Percentiles rank a stretch among this genome's conserved stretches.
These are phyloP conservation scores for Diaporthe ampelina DNA, from an alignment of 2,329 filamentous ascomycete genomes.

Conservation along the genomic window DNA sequence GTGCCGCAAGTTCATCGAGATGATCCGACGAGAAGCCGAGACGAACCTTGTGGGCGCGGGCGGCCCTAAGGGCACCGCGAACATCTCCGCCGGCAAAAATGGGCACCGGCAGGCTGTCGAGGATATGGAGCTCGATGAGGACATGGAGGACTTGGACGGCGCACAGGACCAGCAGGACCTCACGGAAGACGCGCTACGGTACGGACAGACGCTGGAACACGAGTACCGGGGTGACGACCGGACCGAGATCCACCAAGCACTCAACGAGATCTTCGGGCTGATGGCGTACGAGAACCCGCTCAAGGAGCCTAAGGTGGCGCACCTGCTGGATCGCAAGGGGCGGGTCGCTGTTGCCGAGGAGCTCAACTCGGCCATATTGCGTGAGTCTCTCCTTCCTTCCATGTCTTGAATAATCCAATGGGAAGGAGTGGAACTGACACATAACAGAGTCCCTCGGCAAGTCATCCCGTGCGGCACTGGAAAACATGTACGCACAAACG, in stretches of 20 bases:
- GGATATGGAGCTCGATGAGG: constrained; percentile 70
- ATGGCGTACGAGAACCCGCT: constrained; percentile 89
- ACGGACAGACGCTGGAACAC: constrained; percentile 82
- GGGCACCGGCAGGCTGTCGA: constrained; percentile 61
- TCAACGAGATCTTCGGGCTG: constrained; percentile 89
- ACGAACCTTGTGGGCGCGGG: constrained; percentile 64
- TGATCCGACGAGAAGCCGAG: constrained; percentile 84
- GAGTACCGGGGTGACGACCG: constrained; percentile 82
- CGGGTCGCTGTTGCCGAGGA: constrained; percentile 89
- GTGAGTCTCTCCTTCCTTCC: constrained; percentile 63
- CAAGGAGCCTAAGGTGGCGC: constrained; percentile 79
- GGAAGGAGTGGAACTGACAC: constrained; percentile 38
- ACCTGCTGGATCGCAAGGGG: constrained; percentile 82
- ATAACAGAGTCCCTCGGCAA: constrained; percentile 86
- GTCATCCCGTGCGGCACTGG: constrained; percentile 86
- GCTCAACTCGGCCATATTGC: constrained; percentile 91
- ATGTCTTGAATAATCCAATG: background rate
- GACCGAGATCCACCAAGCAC: constrained; percentile 77
- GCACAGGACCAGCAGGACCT: constrained; percentile 56
- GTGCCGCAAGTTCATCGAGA: constrained; percentile 95
- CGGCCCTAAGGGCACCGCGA: constrained; percentile 54
- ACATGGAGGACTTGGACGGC: constrained; percentile 57
- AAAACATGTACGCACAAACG: constrained; percentile 88
- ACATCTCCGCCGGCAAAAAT: constrained; percentile 48
- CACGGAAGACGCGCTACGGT: constrained; percentile 79